Evolutionary conservation across 805 yeast genomes (phyloP), one percentile per base, ranked within the genome.

Genomic region (Ogataea saltuana): DNA sequence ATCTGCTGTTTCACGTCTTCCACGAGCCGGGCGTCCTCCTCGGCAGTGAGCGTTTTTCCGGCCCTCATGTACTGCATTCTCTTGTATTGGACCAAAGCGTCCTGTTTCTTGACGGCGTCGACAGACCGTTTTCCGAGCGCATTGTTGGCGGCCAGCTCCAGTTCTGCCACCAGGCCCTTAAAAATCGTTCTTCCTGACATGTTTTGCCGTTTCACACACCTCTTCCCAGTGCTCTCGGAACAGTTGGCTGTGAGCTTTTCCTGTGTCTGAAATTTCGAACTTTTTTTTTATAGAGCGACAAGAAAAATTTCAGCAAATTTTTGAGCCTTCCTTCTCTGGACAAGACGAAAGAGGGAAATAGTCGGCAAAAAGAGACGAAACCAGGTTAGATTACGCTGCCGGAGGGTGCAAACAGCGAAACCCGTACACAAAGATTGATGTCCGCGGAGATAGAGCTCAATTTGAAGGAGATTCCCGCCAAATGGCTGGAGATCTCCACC

Each of bases 71-170:
- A 57, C 41, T 72, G 78, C 53, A 76, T 51, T 59, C 73, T 74
- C 51, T 71, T 70, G 55, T 79, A 79, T 30, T 68, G 71, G 25
- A 76, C 59, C 33, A 72, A 48, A 0, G 83, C 76, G 31, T 67
- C 66, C 41, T 70, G 69, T 45, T 70, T 75, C 47, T 73, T 72
- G 6, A 64, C 15, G 12, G 71, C 68, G 37, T 72, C 71, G 40
- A 66, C 62, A 35, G 64, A 51, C 32, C 71, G 75, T n/a, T 61
- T 53, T 33, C 61, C 61, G 42, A 62, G 65, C 2, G 75, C 53
- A 33, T 64, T 67, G 15, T 58, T 51, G 36, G 71, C 68, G 21
- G 68, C 64, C 20, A 58, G 47, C 22, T 67, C 55, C 19, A 78
- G 64, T 55, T 77, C 80, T 32, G 59, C 58, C 11, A 65, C 52